phyloP scores from a whole-genome alignment of 805 yeast genomes.

The Priceomyces medius region DNA sequence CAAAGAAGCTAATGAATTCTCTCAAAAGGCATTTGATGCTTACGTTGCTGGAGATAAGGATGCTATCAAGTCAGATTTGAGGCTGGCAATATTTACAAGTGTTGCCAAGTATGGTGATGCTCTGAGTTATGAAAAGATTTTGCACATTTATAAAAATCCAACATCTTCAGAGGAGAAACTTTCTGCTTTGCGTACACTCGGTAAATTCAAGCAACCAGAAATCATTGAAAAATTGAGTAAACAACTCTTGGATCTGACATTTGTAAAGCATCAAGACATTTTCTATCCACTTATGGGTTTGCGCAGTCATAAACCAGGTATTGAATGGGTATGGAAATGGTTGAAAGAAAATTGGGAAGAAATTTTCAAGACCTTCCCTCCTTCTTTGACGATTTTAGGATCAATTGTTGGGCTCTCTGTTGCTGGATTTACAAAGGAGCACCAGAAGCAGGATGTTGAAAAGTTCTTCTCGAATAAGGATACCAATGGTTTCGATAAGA shows the following conservation, averaged over 20 bases:
- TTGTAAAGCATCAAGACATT: constrained; percentile 67
- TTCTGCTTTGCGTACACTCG: constrained; percentile 68
- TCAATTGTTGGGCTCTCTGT: constrained; percentile 65
- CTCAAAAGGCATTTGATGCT: constrained; percentile 49
- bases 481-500: constrained; percentile 64
- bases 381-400: constrained; percentile 77
- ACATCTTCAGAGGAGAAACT: constrained; percentile 63
- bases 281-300: constrained; percentile 76
- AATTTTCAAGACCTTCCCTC: constrained; percentile 67
- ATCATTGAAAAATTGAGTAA: constrained; percentile 56
- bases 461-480: constrained; percentile 52
- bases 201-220: constrained; percentile 54
- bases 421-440: constrained; percentile 57
- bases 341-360: constrained; percentile 68
- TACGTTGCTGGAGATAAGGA: constrained; percentile 61
- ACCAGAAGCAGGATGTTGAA: constrained; percentile 50
- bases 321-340: constrained; percentile 75
- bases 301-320: constrained; percentile 61
- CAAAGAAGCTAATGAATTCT: constrained; percentile 45
- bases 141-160: constrained; percentile 60
- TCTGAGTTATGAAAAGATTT: constrained; percentile 61
- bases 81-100: constrained; percentile 62
- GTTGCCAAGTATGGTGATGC: constrained; percentile 65
- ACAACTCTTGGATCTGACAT: constrained; percentile 53
- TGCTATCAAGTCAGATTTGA: constrained; percentile 73